A percentile compares a stretch with the other conserved stretches of the same genome.
Evolutionary conservation across 1,284 basidiomycete genomes (phyloP).

Genomic region (Ceratobasidium theobromae): DNA sequence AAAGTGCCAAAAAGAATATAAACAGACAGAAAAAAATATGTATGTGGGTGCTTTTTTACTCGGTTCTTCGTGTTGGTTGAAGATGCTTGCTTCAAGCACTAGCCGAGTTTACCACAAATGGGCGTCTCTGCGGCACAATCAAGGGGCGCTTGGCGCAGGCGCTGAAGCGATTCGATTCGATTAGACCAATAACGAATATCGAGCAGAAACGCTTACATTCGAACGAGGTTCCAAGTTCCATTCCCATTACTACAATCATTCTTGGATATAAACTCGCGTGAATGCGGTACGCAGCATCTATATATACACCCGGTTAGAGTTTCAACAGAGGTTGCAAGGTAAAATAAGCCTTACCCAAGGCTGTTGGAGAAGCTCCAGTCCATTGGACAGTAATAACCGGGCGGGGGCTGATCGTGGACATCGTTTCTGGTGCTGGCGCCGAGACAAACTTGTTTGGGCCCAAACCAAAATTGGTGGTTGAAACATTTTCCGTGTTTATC

Average conservation of each 20-base stretch:
- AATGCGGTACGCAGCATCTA: slow-evolving; percentile 15
- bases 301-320: background rate
- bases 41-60: too few relatives aligned
- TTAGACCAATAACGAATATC: background rate
- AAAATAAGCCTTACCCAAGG: background rate
- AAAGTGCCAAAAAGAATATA: too few relatives aligned
- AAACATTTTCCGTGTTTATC: background rate
- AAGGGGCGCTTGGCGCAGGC: background rate
- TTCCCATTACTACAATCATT: slow-evolving; percentile 12
- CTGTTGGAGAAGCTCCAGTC: slow-evolving; percentile 2
- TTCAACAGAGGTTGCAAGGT: background rate
- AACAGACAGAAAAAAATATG: too few relatives aligned
- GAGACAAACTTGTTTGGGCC: slow-evolving; percentile 11
- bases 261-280: background rate
- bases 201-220: background rate
- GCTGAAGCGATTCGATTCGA: background rate
- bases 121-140: too few relatives aligned
- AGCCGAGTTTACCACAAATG: too few relatives aligned
- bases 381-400: slow-evolving; percentile 13
- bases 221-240: slow-evolving; percentile 11
- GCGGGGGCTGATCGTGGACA: background rate
- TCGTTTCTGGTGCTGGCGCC: background rate
- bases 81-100: too few relatives aligned
- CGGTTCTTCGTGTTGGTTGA: too few relatives aligned
- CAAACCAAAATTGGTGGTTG: slow-evolving; percentile 19